Evolutionary conservation across 805 yeast species (phyloP), one percentile per base, ranked within the genome.

Genomic region (Ogataea pini): DNA sequence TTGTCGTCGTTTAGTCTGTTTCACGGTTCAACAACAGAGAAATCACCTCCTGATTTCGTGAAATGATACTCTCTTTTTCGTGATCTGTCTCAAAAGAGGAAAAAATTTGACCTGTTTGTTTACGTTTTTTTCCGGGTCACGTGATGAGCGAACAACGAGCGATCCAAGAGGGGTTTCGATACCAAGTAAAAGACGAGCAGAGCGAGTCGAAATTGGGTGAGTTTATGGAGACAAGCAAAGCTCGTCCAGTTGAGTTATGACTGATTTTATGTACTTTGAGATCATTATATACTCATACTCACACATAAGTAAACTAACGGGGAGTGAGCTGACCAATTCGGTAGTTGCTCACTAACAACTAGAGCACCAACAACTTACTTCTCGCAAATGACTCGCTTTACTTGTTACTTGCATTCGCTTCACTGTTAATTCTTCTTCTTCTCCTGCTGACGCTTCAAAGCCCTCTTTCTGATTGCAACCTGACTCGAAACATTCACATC

Each of bases 401-500:
- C 47, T 44, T 24, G 48, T 44, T 43, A 27, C 38, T 40, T 20
- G 47, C 39, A 29, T 44, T 28, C 31, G 27, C 27, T 24, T 27
- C 43, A 40, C 27, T 43, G 22, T 40, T 29, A 22, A 8, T 22
- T 22, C 7, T 5, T 42, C 22, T 33, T 36, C 46, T 42, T 38
- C 47, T 44, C 42, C 36, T 79, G 85, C 34, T 80, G 82, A 71
- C 87, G 92, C 63, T 77, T 82, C 64, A 92, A 73, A 3, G 98
- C 98, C 58, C 97, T 82, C 19, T 62, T 65, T 58, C 98, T 82
- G 62, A 92, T 89, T 53, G 79, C 76, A 64, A 77, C 73, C 72
- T 94, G 98, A 89, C 89, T 86, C 45, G 70, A 68, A 59, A 74
- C 77, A 71, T 91, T 92, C 62, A 88, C 64, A 29, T 66, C 60